Evolutionary conservation across 2,329 filamentous ascomycete species (phyloP), one percentile per base, ranked within the genome.

Genomic region (Xenoacremonium recifei): DNA sequence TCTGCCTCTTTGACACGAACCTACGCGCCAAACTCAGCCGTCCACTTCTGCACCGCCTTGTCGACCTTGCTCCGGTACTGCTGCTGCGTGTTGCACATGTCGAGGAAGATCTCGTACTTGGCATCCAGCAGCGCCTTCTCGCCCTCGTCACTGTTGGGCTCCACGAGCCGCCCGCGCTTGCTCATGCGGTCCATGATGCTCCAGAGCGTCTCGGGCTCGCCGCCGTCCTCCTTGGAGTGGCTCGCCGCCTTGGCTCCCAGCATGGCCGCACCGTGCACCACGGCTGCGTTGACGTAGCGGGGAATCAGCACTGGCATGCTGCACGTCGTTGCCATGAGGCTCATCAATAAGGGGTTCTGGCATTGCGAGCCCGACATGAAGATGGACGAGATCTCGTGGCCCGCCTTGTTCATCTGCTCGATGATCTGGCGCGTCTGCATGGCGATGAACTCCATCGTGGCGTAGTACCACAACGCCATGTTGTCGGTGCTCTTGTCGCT

Each of bases 361-460:
- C 93, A 99, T 66, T 97, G 93, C 10, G 89, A 95, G 47, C 93
- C 93, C 4, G 89, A 96, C 93, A 99, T 97, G 80, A 97, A 99
- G 68, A 99, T 96, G 50, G 86, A 92, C 37, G 78, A 83, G 65
- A 99, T 91, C 54, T 79, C 74, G 70, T 99, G 93, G 9, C 93
- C 93, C 2, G 89, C 76, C 35, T 79, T 73, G 74, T 97, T 99
- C 91, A 99, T 96, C 25, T 86, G 80, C 59, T 95, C 86, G 50
- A 99, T 79, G 58, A 99, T 99, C 67, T 99, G 93, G 44, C 88
- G 84, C 1, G 93, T 99, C 68, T 99, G 93, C 65, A 97, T 80
- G 21, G 93, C 91, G 58, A 99, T 97, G 68, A 97, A 97, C 70
- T 99, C 93, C 81, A 99, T 89, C 4, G 92, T 95, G 18, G 82